A percentile compares a stretch with the other conserved stretches of the same genome.
Conservation (phyloP, 2,329 filamentous ascomycete species). For the Alternaria brassicicola region DNA sequence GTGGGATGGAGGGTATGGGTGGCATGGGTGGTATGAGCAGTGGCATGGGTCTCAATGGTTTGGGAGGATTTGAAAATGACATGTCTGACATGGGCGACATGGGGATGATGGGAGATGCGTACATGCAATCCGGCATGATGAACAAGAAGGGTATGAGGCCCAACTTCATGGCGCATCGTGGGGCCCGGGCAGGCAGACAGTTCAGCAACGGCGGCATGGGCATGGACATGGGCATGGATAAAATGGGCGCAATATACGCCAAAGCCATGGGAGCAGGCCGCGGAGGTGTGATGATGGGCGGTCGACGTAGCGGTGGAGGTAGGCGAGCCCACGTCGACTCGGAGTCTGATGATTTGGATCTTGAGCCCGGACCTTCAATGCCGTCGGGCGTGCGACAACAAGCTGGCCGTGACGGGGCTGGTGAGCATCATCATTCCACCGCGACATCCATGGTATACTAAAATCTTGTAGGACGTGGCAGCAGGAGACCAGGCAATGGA, state of each 20-base stretch:
- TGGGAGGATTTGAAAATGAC: constrained; percentile 14
- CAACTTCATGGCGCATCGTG: constrained; percentile 7
- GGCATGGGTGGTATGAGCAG: constrained; percentile 3
- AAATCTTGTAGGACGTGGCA: background rate
- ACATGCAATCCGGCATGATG: constrained; percentile 5
- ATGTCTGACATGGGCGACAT: constrained; percentile 14
- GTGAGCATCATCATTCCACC: background rate
- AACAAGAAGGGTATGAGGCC: constrained; percentile 5
- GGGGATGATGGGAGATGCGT: constrained; percentile 13
- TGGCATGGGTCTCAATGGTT: background rate
- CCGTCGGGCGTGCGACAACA: background rate
- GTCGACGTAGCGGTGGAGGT: constrained; percentile 3
- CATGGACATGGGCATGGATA: constrained; percentile 4
- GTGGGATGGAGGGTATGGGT: too few relatives aligned
- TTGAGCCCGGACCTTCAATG: background rate
- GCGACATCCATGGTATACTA: background rate
- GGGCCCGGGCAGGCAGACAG: background rate
- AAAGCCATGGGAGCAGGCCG: constrained; percentile 5
- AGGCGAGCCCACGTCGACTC: background rate
- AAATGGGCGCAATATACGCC: background rate
- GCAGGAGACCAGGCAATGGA: background rate
- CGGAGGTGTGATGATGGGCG: constrained; percentile 3
- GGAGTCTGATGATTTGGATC: constrained; percentile 10
- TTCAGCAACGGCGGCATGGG: background rate
- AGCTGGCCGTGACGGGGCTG: background rate